Percentiles rank a stretch among this genome's conserved stretches.
Conservation (phyloP, 169 alveolate genomes). For the Eimeria necatrix region DNA sequence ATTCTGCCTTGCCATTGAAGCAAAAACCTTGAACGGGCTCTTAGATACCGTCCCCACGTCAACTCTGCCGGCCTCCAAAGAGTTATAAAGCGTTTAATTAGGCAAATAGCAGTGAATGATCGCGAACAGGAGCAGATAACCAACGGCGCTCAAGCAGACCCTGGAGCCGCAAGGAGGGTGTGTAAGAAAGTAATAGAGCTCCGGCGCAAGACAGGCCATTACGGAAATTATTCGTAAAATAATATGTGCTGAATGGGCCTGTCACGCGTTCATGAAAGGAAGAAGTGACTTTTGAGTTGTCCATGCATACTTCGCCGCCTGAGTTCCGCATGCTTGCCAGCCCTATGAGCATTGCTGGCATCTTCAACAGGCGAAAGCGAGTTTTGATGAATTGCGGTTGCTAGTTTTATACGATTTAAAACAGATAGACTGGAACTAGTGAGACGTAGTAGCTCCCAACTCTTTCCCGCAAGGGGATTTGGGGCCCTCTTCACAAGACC, state of each 20-base stretch:
- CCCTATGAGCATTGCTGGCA: slow-evolving; percentile 14
- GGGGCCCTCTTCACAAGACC: neutral
- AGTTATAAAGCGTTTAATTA: too few species aligned
- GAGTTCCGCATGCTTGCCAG: slow-evolving; percentile 40
- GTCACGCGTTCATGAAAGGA: neutral
- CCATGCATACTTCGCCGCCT: neutral
- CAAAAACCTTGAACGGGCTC: too few species aligned
- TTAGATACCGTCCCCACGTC: too few species aligned
- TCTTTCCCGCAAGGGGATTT: neutral
- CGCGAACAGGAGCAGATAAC: too few species aligned
- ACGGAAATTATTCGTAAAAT: too few species aligned
- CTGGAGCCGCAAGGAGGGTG: too few species aligned
- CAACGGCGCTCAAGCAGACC: too few species aligned
- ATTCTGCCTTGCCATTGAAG: too few species aligned
- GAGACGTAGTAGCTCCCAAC: neutral
- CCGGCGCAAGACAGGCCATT: neutral
- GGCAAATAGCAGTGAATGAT: too few species aligned
- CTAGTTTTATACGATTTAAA: neutral
- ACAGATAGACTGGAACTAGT: neutral
- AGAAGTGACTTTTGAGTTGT: neutral
- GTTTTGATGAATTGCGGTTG: neutral
- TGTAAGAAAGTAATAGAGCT: neutral
- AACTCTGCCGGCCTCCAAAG: too few species aligned
- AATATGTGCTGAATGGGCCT: neutral
- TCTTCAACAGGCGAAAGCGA: neutral